Base-by-base conservation (phyloP, 2,329 filamentous ascomycete species). In the Diaporthe humulicola region DNA sequence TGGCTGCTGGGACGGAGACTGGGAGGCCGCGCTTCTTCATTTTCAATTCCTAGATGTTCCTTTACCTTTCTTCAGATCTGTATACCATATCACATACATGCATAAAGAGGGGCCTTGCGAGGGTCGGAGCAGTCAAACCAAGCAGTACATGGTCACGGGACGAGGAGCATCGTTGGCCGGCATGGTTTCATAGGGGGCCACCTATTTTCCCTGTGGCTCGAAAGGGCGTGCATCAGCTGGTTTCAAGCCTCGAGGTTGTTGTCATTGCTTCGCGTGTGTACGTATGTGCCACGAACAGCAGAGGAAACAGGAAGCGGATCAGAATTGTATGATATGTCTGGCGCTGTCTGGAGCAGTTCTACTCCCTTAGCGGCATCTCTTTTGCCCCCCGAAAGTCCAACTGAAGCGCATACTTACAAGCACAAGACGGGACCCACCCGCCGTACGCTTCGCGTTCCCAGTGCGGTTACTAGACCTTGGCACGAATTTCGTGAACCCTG, bases 1-100 rank as follows among this genome's bases (percentile, higher is more conserved):
- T 64, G 67, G 66, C 72, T 74, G 72, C 38, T 69, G 58, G 67
- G 54, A 76, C 15, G 74, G 74, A 74, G 22, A 73, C 30, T 50
- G 42, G 70, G 57, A 48, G 40, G 74, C 61, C 45, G 25, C 42
- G 52, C 22, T 64, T 73, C 67, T 64, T 64, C 50, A 48, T 67
- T 73, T 73, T 56, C 19, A 60, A 38, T n/a, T 45, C 45, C 64
- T 69, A 40, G 36, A 64, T 64, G 45, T 72, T 74, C 25, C 58
- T 54, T 52, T 36, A 15, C 30, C 52, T 19, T 28, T 64, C 72
- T 69, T 61, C 45, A 40, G 48, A 67, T 40, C 33, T 73, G 30
- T 70, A 76, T 70, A 57, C 50, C 54, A 73, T 66, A 64, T 50
- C 70, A 48, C 22, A 33, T 56, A 54, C 19, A 56, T 36, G 42